Base-by-base conservation (phyloP, 257 asterid species). In the Buddleja alternifolia region DNA sequence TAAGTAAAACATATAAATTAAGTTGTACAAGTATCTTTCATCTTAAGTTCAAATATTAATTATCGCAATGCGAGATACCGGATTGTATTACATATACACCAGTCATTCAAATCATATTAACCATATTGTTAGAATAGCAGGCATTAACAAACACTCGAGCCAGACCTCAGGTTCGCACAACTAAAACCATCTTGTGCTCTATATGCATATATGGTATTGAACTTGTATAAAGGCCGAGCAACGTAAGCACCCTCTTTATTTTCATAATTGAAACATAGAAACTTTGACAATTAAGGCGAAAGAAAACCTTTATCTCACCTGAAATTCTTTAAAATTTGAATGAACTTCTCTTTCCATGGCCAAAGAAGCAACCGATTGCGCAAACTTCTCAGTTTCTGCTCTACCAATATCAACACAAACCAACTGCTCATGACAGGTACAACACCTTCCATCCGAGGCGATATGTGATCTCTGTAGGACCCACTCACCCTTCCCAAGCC, bases 401-500 rank as follows among this genome's bases (percentile, higher is more conserved):
- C 66, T 79, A 60, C 76, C 93, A 73, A 78, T 85, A 81, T 93
- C 97, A 71, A 84, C 94, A 66, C 97, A 86, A 55, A 66, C 90
- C 80, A 90, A 85, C 72, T 77, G 87, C 66, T 86, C 82, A 21
- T 58, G 58, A 72, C 95, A 90, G 41, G 81, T 74, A 50, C 76
- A 60, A 34, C 98, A 93, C 51, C 60, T 76, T 23, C 97, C 96
- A 66, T 80, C 78, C 0, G 88, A 69, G 59, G 82, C 66, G 16
- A 86, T 68, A 69, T 34, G 77, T 15, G 91, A 78, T 71, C 82
- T 87, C 66, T 63, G 79, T 55, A 78, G 72, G 45, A 61, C 73
- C 99, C 99, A 93, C 48, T 77, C 83, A 23, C 97, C 97, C 82
- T 72, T 65, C 41, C 97, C 93, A 53, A 90, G 84, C 95, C 96